Evolutionary conservation across 345 rosid genomes (phyloP).

Genomic region (Ricinus communis): DNA sequence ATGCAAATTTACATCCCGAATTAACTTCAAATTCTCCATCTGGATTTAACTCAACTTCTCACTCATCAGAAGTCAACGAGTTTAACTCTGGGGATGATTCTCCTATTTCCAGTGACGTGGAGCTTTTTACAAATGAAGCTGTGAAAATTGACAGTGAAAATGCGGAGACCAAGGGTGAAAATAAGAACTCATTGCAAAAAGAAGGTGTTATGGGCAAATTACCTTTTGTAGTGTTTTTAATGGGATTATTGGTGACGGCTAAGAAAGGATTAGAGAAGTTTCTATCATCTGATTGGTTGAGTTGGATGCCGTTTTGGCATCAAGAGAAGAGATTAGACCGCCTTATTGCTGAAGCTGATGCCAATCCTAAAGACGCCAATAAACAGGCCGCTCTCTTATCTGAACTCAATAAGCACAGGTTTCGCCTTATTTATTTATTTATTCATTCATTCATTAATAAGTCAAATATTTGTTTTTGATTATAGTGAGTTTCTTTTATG

Average conservation of each 20-base stretch:
- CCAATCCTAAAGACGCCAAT: constrained; percentile 70
- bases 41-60: constrained; percentile 19
- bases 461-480: neutral
- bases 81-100: constrained; percentile 6
- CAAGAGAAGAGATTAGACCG: constrained; percentile 69
- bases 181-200: constrained; percentile 23
- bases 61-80: constrained; percentile 14
- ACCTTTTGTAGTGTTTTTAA: constrained; percentile 48
- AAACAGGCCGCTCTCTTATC: constrained; percentile 67
- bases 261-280: constrained; percentile 48
- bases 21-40: neutral
- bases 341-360: constrained; percentile 77
- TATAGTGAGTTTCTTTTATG: neutral
- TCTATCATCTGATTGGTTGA: constrained; percentile 59
- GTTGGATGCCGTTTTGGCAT: constrained; percentile 76
- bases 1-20: constrained; percentile 37
- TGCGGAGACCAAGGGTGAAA: constrained; percentile 10
- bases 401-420: constrained; percentile 92
- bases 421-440: neutral
- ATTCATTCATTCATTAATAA: neutral
- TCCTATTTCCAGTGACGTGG: neutral
- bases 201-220: constrained; percentile 38
- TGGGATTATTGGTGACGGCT: constrained; percentile 64
- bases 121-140: constrained; percentile 20
- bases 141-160: constrained; percentile 20